These are phyloP conservation scores for Podila epigama DNA, from an alignment of 192 early-diverging fungal species.

Conservation along the genomic window DNA sequence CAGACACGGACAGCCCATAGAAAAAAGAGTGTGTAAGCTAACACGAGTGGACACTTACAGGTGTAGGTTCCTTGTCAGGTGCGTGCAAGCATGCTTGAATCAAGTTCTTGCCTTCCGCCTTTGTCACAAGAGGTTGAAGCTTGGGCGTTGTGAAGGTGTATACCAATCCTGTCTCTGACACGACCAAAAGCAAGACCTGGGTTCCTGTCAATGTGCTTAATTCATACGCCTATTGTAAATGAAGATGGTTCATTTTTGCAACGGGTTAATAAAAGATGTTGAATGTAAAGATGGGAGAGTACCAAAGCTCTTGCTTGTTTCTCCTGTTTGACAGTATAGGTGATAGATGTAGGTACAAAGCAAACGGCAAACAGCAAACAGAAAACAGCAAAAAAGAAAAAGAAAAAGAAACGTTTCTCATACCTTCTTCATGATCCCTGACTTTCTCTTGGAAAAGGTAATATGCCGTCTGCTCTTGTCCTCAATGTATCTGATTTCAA, in stretches of 20 bases:
- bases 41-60: too few relatives aligned
- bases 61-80: constrained; percentile 62
- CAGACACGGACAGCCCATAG: too few relatives aligned
- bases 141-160: constrained; percentile 96
- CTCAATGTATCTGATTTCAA: constrained; percentile 96
- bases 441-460: constrained; percentile 94
- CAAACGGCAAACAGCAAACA: too few relatives aligned
- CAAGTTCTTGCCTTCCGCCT: constrained; percentile 89
- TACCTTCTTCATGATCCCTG: constrained; percentile 98
- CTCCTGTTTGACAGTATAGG: neutral
- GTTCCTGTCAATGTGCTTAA: constrained; percentile 94
- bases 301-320: too few relatives aligned
- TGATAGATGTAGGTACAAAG: too few relatives aligned
- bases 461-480: constrained; percentile 94
- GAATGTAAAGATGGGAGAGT: neutral
- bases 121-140: constrained; percentile 92
- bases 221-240: constrained; percentile 82
- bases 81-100: constrained; percentile 95
- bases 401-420: neutral
- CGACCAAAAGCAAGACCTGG: constrained; percentile 91
- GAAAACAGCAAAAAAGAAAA: too few relatives aligned
- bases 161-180: constrained; percentile 94
- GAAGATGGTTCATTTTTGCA: too few relatives aligned
- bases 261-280: neutral
- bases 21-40: too few relatives aligned